phyloP scores from a whole-genome alignment of 306 rosid genomes.

The Castanea sativa region DNA sequence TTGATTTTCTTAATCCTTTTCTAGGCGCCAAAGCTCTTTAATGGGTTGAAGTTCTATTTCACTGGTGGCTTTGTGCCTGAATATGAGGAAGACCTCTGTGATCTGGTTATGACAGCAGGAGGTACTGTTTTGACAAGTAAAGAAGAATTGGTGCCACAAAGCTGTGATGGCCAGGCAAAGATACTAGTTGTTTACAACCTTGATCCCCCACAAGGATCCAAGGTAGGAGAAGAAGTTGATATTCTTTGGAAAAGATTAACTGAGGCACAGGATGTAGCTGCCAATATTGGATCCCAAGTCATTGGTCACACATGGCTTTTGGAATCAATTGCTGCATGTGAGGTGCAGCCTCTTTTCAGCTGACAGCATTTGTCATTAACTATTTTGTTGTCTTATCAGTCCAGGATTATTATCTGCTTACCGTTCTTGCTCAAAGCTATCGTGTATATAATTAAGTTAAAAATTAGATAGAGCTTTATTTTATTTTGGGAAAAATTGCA shows the following conservation, averaged over 20 bases:
- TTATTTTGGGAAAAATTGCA: neutral
- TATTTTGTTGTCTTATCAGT: neutral
- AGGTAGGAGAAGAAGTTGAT: conserved; percentile 81
- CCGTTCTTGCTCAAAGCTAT: neutral
- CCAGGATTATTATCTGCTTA: neutral
- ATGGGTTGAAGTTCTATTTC: conserved; percentile 62
- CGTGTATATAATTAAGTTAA: neutral
- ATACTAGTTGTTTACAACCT: conserved; percentile 69
- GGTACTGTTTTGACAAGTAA: conserved; percentile 52
- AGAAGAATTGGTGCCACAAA: conserved; percentile 43
- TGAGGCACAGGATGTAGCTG: conserved; percentile 76
- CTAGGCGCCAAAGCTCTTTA: conserved; percentile 72
- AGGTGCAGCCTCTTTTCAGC: conserved; percentile 59
- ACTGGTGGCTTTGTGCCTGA: conserved; percentile 57
- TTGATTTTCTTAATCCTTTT: conserved; percentile 18
- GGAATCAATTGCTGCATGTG: conserved; percentile 76
- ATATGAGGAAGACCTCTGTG: conserved; percentile 66
- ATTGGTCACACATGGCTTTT: conserved; percentile 85
- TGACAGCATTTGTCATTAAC: conserved; percentile 22
- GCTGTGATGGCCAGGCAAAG: conserved; percentile 19
- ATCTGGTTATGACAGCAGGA: conserved; percentile 66
- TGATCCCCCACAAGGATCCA: conserved; percentile 72
- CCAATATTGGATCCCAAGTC: conserved; percentile 45
- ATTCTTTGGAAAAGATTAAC: conserved; percentile 75
- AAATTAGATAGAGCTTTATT: neutral